Conservation (phyloP, 2,329 filamentous ascomycete species). For the Alternaria dauci region DNA sequence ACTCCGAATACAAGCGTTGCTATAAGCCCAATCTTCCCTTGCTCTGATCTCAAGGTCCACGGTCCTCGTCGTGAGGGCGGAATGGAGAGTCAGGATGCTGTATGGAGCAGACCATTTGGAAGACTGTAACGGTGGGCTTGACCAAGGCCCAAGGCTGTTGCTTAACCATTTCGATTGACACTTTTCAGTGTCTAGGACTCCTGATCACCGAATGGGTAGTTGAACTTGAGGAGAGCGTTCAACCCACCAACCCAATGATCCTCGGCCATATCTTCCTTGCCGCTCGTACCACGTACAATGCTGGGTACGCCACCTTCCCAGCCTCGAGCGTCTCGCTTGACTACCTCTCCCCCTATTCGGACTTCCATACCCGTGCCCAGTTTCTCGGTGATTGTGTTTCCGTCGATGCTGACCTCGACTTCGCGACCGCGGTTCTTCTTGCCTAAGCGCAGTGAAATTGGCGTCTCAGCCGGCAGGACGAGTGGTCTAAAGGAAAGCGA, state of each 20-base stretch:
- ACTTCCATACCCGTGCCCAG: conserved; percentile 70
- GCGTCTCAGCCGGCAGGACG: conserved; percentile 85
- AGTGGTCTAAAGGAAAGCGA: conserved; percentile 91
- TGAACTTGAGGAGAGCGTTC: conserved; percentile 94
- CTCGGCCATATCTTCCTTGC: conserved; percentile 63
- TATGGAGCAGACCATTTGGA: neutral
- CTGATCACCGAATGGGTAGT: conserved; percentile 85
- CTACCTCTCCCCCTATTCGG: conserved; percentile 84
- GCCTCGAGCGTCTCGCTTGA: conserved; percentile 57
- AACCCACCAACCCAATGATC: conserved; percentile 97
- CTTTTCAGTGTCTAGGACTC: conserved; percentile 22
- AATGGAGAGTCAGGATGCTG: neutral
- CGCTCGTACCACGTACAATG: conserved; percentile 72
- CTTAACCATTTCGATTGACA: neutral
- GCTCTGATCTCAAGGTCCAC: neutral
- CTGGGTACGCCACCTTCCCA: conserved; percentile 88
- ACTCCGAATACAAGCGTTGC: neutral
- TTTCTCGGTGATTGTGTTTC: conserved; percentile 54
- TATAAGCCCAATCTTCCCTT: neutral
- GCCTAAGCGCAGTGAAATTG: conserved; percentile 82
- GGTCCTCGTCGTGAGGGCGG: neutral
- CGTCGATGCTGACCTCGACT: conserved; percentile 61
- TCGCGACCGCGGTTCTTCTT: conserved; percentile 62
- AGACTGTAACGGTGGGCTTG: neutral
- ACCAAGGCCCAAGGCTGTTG: neutral